Evolutionary conservation across 2,329 filamentous ascomycete species (phyloP), one percentile per base, ranked within the genome.

Genomic region (Lachnellula occidentalis): DNA sequence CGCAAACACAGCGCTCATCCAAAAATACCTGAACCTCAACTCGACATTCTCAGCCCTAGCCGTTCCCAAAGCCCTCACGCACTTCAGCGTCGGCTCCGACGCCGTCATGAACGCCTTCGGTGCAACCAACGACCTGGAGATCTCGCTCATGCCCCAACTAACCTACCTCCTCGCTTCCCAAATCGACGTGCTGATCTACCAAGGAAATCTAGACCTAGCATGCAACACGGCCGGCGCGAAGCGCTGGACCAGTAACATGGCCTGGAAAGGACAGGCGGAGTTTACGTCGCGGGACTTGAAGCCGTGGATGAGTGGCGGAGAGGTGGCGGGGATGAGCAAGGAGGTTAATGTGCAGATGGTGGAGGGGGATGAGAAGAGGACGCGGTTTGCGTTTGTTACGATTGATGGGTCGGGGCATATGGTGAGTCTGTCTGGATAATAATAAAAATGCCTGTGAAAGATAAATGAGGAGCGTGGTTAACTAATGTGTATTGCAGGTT

Each of bases 111-210:
- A 58, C 1, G 75, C 72, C 5, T 81, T 81, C 59, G 59, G 66
- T 5, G 60, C 67, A 24, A 78, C 74, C 0, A 76, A 77, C 21
- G 85, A 87, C 67, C 80, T 80, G 56, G 77, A 81, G 45, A 85
- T 83, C 64, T 79, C 78, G 12, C 78, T 84, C 65, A 73, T 83
- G 31, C 69, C 75, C 56, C 74, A 82, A 54, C 72, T 88, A 2
- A 80, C 82, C 48, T 72, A 75, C 21, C 76, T 88, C 17, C 74
- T 88, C 50, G 73, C 78, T n/a, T 76, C 72, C 1, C 83, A 82
- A 27, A 79, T 89, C 14, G 83, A 81, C 6, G 78, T 92, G 9
- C 82, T 85, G 8, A 72, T 92, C 56, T 77, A 90, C 49, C 88
- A 92, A 66, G 80, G 80, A 34, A 81, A 83, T 64, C 70, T 80